A percentile compares a stretch with the other conserved stretches of the same genome.
Evolutionary conservation across 129 eudicot genomes (phyloP).

Genomic region (Pittosporum tobira): DNA sequence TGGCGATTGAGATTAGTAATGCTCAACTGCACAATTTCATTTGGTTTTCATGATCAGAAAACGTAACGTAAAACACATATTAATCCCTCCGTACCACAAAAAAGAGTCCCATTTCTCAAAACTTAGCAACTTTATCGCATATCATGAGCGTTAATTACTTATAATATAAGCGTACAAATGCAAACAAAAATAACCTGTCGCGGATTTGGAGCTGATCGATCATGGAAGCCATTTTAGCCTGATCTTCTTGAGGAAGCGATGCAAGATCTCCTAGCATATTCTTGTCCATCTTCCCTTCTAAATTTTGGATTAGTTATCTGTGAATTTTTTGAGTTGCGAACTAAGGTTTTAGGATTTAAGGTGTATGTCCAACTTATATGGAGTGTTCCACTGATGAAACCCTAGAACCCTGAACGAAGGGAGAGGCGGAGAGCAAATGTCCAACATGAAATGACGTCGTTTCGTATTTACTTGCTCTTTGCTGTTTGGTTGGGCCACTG

Average conservation of each 20-base stretch:
- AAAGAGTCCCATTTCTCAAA: no score
- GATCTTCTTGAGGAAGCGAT: conserved; percentile 11
- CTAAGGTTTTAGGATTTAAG: neutral
- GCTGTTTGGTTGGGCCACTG: no score
- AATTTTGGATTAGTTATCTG: no score
- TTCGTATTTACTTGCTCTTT: no score
- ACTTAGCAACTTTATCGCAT: no score
- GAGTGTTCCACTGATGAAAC: neutral
- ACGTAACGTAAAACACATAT: neutral
- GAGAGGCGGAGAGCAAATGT: no score
- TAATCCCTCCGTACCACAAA: no score
- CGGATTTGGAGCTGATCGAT: conserved; percentile 12
- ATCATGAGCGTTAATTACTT: no score
- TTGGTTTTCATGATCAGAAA: neutral
- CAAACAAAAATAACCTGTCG: neutral
- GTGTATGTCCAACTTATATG: no score
- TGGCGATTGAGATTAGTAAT: no score
- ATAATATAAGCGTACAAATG: neutral
- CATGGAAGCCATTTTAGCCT: conserved; percentile 12
- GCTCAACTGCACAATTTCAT: neutral
- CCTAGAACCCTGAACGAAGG: neutral
- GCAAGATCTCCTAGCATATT: conserved; percentile 12
- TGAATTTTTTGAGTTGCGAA: no score
- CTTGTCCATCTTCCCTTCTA: neutral
- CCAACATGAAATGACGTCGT: no score